Evolutionary conservation across 1,284 basidiomycete species (phyloP).

Genomic region (Ustilago trichophora): DNA sequence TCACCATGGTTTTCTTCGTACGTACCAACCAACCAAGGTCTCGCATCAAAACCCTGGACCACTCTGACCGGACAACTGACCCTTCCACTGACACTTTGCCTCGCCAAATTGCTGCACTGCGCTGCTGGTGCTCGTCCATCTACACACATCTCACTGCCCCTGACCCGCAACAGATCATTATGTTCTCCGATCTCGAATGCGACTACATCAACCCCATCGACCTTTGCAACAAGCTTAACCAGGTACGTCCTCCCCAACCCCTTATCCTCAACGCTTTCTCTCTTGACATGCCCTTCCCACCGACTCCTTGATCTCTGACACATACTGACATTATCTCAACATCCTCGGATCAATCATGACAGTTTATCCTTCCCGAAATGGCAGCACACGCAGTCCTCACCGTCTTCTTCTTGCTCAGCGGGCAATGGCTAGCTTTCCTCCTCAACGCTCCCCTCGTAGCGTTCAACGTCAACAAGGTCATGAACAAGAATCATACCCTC

Average conservation of each 20-base stretch:
- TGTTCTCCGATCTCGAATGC: slow-evolving; percentile 75
- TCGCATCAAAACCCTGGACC: background rate
- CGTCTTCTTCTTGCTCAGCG: slow-evolving; percentile 77
- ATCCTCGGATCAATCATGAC: slow-evolving; percentile 7
- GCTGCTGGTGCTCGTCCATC: background rate
- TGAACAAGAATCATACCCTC: slow-evolving; percentile 95
- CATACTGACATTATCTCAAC: background rate
- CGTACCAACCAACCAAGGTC: slow-evolving; percentile 18
- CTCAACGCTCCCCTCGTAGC: slow-evolving; percentile 89
- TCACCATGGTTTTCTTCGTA: slow-evolving; percentile 67
- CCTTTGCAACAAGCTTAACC: slow-evolving; percentile 99
- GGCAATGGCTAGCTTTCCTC: slow-evolving; percentile 91
- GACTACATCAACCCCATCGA: slow-evolving; percentile 99
- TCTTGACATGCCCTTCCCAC: background rate
- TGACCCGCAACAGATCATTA: slow-evolving; percentile 81
- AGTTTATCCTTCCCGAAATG: slow-evolving; percentile 99
- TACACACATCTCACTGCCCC: background rate
- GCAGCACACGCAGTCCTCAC: slow-evolving; percentile 81
- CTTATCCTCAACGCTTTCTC: background rate
- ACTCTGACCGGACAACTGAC: too few species aligned
- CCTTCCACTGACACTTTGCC: too few species aligned
- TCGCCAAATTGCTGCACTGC: background rate
- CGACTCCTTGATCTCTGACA: background rate
- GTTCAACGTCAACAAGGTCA: slow-evolving; percentile 96
- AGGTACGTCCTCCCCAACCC: slow-evolving; percentile 72